Percentiles rank a stretch among this genome's conserved stretches.
phyloP scores from a whole-genome alignment of 768 basidiomycete species.

The Megacollybia marginata region DNA sequence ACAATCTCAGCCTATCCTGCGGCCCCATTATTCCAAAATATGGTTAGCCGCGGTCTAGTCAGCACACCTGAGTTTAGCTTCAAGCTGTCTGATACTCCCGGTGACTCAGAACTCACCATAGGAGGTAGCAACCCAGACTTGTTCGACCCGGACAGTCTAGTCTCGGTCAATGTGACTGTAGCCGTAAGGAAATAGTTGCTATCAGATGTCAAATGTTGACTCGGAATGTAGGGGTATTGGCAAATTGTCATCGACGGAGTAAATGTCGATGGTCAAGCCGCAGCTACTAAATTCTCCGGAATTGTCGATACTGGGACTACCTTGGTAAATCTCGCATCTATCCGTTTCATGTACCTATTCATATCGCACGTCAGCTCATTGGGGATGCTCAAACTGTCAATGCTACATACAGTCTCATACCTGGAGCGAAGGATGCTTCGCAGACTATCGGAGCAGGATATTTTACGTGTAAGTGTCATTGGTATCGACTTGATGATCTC shows the following conservation, averaged over 20 bases:
- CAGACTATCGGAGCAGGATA: neutral
- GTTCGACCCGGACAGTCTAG: neutral
- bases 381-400: conserved; percentile 6
- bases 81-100: neutral
- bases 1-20: neutral
- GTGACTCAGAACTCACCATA: conserved; percentile 1
- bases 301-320: conserved; percentile 23
- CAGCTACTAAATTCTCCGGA: conserved; percentile 5
- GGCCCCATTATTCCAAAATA: neutral
- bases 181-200: neutral
- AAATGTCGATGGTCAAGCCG: conserved; percentile 4
- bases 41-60: neutral
- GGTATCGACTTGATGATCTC: neutral
- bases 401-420: neutral
- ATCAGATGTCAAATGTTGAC: too few species aligned
- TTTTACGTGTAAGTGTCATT: neutral
- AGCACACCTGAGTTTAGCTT: neutral
- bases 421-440: neutral
- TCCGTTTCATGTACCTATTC: too few species aligned
- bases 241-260: conserved; percentile 4
- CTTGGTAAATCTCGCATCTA: conserved; percentile 1
- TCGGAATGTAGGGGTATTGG: conserved; percentile 1
- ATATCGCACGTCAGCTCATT: conserved; percentile 5
- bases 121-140: neutral
- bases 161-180: neutral